Conservation (phyloP, 441 rosid species). For the Pelargonium fulgidum region DNA sequence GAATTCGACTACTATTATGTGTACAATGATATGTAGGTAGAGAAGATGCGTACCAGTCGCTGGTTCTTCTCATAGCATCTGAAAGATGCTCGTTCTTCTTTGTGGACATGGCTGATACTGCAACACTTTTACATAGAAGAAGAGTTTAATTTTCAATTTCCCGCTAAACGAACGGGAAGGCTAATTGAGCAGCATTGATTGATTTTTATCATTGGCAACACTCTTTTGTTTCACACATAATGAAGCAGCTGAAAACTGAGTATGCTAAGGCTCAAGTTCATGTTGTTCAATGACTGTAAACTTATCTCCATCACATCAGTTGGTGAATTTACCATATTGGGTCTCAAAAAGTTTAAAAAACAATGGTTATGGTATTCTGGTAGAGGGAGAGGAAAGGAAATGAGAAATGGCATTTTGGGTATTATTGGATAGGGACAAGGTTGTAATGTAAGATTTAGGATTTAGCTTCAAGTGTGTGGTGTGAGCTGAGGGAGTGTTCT, state of each 20-base stretch:
- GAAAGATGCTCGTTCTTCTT: conserved; percentile 75
- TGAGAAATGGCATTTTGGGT: not conserved
- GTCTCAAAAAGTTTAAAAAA: too few relatives aligned
- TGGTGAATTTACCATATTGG: conserved; percentile 21
- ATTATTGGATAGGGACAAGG: conserved; percentile 10
- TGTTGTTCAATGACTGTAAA: not conserved
- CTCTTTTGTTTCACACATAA: conserved; percentile 25
- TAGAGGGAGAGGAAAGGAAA: not conserved
- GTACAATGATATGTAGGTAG: not conserved
- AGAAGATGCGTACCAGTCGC: conserved; percentile 54
- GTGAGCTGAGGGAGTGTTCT: conserved; percentile 20
- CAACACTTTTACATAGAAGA: too few relatives aligned
- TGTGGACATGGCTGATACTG: conserved; percentile 33
- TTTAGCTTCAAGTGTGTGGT: conserved; percentile 30
- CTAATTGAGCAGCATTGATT: conserved; percentile 17
- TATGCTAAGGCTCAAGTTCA: conserved; percentile 15
- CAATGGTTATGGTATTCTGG: too few relatives aligned
- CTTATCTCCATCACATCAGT: conserved; percentile 10
- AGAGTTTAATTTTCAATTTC: not conserved
- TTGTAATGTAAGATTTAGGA: conserved; percentile 16
- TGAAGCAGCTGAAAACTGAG: not conserved
- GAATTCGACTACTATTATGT: too few relatives aligned
- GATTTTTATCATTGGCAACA: not conserved
- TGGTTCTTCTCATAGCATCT: conserved; percentile 88
- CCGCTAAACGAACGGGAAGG: not conserved